A percentile compares a stretch with the other conserved stretches of the same genome.
These are phyloP conservation scores for Globisporangium recalcitrans DNA, from an alignment of 352 stramenopile genomes.

Conservation along the genomic window DNA sequence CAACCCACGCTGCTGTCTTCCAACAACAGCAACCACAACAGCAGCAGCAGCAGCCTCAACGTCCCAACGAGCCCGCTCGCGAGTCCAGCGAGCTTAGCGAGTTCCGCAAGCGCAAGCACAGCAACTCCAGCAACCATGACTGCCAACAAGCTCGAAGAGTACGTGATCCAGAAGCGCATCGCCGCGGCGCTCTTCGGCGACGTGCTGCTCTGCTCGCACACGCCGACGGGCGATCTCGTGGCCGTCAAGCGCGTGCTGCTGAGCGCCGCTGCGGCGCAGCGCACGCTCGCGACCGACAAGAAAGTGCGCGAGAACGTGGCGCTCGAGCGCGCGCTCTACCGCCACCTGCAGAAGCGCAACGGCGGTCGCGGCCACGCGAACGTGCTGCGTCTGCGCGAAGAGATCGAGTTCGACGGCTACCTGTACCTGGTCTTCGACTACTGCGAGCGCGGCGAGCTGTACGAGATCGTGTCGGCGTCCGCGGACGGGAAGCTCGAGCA, in stretches of 20 bases:
- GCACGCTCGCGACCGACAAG: slow-evolving; percentile 63
- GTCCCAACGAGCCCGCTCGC: background rate
- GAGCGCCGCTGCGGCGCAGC: slow-evolving; percentile 46
- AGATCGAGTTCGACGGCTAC: slow-evolving; percentile 77
- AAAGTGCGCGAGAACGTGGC: slow-evolving; percentile 77
- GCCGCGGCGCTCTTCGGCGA: slow-evolving; percentile 75
- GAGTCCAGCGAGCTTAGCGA: background rate
- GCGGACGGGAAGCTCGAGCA: slow-evolving; percentile 45
- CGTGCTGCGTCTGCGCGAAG: slow-evolving; percentile 62
- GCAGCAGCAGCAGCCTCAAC: slow-evolving; percentile 5
- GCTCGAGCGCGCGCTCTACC: slow-evolving; percentile 68
- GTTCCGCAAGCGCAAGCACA: background rate
- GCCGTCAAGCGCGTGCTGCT: slow-evolving; percentile 79
- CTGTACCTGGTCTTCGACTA: slow-evolving; percentile 79
- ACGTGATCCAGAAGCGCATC: slow-evolving; percentile 74
- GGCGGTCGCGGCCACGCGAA: slow-evolving; percentile 60
- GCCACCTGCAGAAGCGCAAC: slow-evolving; percentile 45
- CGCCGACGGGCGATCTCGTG: slow-evolving; percentile 51
- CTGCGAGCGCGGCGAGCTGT: slow-evolving; percentile 66
- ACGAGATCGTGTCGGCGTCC: slow-evolving; percentile 65
- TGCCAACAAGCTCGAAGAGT: slow-evolving; percentile 66
- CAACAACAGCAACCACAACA: slow-evolving; percentile 2
- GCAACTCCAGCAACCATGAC: slow-evolving; percentile 11
- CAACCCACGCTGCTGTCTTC: background rate
- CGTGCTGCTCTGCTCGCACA: slow-evolving; percentile 71